Conservation (phyloP, 148 eudicot species). For the Beta vulgaris region DNA sequence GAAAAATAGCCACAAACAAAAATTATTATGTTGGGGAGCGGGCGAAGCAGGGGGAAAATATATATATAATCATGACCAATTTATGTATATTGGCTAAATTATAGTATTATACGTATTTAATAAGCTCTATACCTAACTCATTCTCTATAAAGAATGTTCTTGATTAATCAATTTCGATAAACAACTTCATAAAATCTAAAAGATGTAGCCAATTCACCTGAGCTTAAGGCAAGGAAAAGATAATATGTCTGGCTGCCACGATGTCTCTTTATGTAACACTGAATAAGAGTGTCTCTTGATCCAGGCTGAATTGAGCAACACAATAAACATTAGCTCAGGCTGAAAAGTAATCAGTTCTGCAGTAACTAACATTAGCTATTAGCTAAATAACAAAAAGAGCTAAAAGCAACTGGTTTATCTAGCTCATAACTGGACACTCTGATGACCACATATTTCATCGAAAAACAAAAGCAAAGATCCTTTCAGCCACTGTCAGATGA, state of each 20-base stretch:
- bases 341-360: not conserved
- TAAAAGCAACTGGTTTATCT: not conserved
- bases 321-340: not conserved
- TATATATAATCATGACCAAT: not conserved
- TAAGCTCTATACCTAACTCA: not conserved
- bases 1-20: not conserved
- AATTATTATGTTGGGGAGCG: no score
- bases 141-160: not conserved
- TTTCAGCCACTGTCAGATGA: not conserved
- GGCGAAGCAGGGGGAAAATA: not conserved
- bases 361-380: not conserved
- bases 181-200: not conserved
- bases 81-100: not conserved
- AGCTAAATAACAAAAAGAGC: no score
- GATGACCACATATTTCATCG: not conserved
- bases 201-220: conserved; percentile 40
- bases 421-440: not conserved
- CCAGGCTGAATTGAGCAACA: conserved; percentile 69
- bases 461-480: not conserved
- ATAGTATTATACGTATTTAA: not conserved
- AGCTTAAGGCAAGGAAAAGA: conserved; percentile 57
- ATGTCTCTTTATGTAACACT: conserved; percentile 77
- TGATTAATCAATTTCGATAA: not conserved
- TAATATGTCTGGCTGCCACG: conserved; percentile 75
- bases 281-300: conserved; percentile 64